Evolutionary conservation across 805 yeast genomes (phyloP), one percentile per base, ranked within the genome.

Genomic region (Peterozyma toletana): DNA sequence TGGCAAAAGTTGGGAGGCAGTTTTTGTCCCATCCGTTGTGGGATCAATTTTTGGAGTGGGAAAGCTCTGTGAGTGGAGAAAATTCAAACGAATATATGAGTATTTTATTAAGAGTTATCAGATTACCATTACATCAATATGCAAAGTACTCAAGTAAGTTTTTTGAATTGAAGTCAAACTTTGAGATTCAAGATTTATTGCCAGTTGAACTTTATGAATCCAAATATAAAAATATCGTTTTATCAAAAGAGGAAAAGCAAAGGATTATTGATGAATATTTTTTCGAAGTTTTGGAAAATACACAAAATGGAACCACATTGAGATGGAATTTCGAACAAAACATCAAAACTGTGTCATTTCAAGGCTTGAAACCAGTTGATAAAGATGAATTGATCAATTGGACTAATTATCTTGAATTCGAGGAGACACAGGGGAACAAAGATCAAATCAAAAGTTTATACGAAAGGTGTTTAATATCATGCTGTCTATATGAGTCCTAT

Each of bases 81-180:
- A 55, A 59, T 18, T 64, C 73, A 30, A 51, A 53, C 21, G 70
- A 66, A 33, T 58, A 73, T 3, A 53, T 67, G 2, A 58, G 60
- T 3, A 53, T 78, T 1, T 70, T 81, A 45, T 52, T 71, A 29
- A 63, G 65, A 46, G 61, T 80, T 38, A 59, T 78, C 35, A 56
- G 57, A 35, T 66, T 86, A 2, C 98, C 98, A 0, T 62, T 91
- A 38, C 91, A 91, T 60, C 95, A 89, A 54, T 90, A 88, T 58
- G 83, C 96, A 0, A 78, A 75, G 50, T 91, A 83, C 58, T 85
- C 77, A 54, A 79, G 67, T 65, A 56, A 69, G 54, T 61, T 78
- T 55, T 53, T 65, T 47, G 66, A 67, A 49, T 49, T 67, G 48
- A 55, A 57, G 48, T 63, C 67, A 40, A 55, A 60, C 30, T 63